These are phyloP conservation scores for Persicaria maculosa DNA, from an alignment of 148 eudicot species.

Conservation along the genomic window DNA sequence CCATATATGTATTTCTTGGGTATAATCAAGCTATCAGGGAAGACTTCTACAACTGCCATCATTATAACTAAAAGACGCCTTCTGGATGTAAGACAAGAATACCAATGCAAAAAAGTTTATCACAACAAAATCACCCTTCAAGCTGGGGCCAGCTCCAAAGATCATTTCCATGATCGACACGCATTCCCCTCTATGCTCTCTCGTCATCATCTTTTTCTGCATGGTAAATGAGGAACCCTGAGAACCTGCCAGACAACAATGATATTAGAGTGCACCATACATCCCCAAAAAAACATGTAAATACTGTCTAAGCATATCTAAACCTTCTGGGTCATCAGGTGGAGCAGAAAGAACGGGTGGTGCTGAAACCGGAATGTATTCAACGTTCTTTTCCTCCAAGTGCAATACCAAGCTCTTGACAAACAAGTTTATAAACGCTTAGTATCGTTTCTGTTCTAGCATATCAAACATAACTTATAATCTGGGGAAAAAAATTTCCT, in stretches of 20 bases:
- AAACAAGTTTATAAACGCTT: constrained; percentile 12
- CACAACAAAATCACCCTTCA: constrained; percentile 60
- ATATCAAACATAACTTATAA: background rate
- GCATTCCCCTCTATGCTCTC: constrained; percentile 62
- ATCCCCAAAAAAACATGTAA: background rate
- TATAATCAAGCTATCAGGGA: background rate
- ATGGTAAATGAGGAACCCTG: constrained; percentile 29
- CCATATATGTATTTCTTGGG: too few species aligned
- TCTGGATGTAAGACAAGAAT: constrained; percentile 13
- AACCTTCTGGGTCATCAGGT: constrained; percentile 34
- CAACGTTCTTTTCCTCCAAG: constrained; percentile 40
- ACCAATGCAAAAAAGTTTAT: constrained; percentile 92
- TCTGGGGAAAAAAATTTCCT: too few species aligned
- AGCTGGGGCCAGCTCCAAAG: constrained; percentile 46
- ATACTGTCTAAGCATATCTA: background rate
- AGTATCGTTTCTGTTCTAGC: background rate
- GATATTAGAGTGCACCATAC: background rate
- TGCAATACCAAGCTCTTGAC: constrained; percentile 45
- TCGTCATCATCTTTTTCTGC: constrained; percentile 44
- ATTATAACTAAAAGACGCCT: constrained; percentile 10
- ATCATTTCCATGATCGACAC: constrained; percentile 46
- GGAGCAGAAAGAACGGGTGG: constrained; percentile 74
- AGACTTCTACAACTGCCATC: background rate
- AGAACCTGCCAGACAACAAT: constrained; percentile 26
- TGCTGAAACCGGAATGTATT: constrained; percentile 50